Base-by-base conservation (phyloP, 306 rosid species). In the Corylus heterophylla region DNA sequence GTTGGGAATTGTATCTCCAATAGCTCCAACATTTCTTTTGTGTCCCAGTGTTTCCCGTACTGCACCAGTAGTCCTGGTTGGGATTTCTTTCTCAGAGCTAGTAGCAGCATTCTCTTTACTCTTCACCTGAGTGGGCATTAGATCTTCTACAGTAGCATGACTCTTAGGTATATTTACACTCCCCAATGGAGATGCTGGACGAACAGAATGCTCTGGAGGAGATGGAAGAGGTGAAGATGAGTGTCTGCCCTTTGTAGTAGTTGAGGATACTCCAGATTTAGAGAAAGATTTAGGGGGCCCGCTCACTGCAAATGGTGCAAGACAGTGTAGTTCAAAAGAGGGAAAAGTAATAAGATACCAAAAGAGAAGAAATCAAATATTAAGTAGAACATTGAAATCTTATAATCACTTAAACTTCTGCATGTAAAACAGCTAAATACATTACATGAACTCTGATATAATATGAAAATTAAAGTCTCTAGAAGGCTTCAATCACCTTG, bases 171-270 rank as follows among this genome's bases (percentile, higher is more conserved):
- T 61, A 82, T 90, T 93, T 82, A 77, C 81, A 83, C 84, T 80
- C 81, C 83, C 85, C 11, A 77, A 82, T 44, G 97, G 97, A 87
- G 98, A 91, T 79, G 89, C 55, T 64, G 92, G 54, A 76, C 80
- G 88, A 79, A 87, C 90, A 50, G 84, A 67, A 79, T 74, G 94
- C 86, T 91, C 90, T 0, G 94, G 97, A 52, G 93, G 91, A 73
- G 94, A 90, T 13, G 87, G 92, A 86, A 86, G 81, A 76, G 98
- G 97, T 73, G 98, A 85, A 52, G 87, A 85, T 82, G 97, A 76
- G 59, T 73, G 85, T 78, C 89, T 91, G 27, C 87, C 89, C 92
- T 89, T 96, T 71, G 81, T 75, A 74, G 86, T 69, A 74, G 92
- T 74, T 44, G 94, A 88, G 76, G 87, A 69, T 72, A 86, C 74